Percentiles rank a stretch among this genome's conserved stretches.
Conservation (phyloP, 441 rosid species). For the Aquilaria agallochum region DNA sequence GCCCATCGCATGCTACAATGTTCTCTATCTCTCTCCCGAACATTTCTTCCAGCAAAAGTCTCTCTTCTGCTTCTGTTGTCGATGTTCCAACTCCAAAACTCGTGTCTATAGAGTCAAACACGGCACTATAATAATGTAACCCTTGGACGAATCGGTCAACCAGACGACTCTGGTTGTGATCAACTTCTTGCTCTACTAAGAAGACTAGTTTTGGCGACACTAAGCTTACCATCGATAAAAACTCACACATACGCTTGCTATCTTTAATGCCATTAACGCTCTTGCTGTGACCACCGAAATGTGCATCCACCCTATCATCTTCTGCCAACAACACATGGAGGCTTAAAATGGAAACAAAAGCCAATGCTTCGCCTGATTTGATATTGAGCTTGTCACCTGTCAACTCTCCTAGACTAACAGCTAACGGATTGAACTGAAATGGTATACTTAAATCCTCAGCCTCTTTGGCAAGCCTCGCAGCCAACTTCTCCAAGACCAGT, state of each 20-base stretch:
- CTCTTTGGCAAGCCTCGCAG: slow-evolving; percentile 33
- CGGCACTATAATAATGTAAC: slow-evolving; percentile 45
- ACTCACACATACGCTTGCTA: slow-evolving; percentile 29
- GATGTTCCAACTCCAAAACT: slow-evolving; percentile 11
- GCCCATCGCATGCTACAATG: slow-evolving; percentile 45
- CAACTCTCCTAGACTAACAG: slow-evolving; percentile 25
- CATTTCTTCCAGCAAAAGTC: slow-evolving; percentile 38
- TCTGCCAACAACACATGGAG: slow-evolving; percentile 41
- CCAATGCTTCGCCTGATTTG: slow-evolving; percentile 37
- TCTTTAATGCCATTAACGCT: slow-evolving; percentile 21
- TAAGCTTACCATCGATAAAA: slow-evolving; percentile 26
- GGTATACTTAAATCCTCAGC: slow-evolving; percentile 30
- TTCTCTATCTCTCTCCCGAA: slow-evolving; percentile 48
- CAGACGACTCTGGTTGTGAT: slow-evolving; percentile 32
- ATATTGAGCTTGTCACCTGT: slow-evolving; percentile 27
- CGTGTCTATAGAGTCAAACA: slow-evolving; percentile 38
- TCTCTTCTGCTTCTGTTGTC: slow-evolving; percentile 12
- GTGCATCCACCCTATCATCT: slow-evolving; percentile 44
- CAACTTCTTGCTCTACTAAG: slow-evolving; percentile 42
- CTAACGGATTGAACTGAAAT: slow-evolving; percentile 40
- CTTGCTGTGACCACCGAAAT: slow-evolving; percentile 25
- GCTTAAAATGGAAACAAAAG: slow-evolving; percentile 35
- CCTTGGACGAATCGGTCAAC: slow-evolving; percentile 39
- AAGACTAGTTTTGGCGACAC: slow-evolving; percentile 29
- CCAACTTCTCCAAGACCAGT: slow-evolving; percentile 26